Evolutionary conservation across 2,329 filamentous ascomycete genomes (phyloP), one percentile per base, ranked within the genome.

Genomic region (Aspergillus puulaauensis): DNA sequence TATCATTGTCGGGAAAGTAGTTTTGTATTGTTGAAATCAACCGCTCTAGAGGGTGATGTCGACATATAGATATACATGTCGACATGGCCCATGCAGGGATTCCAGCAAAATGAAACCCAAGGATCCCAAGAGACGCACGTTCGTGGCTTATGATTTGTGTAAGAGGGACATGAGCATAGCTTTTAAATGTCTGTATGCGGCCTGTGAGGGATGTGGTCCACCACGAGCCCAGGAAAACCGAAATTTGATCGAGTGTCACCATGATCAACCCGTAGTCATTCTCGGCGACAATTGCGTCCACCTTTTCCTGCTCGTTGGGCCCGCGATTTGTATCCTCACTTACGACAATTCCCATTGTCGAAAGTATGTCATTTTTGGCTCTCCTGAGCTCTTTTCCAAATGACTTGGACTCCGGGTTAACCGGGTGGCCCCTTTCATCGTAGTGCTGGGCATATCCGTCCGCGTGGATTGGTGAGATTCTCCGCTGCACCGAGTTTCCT

Each of bases 311-410:
- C 58, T 77, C 75, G 55, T 70, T 73, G 35, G 70, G 66, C n/a
- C 66, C 64, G 54, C 66, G 67, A 39, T 68, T 73, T 15, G 72
- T 69, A 61, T 76, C 70, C 59, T 77, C 73, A 53, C 75, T 77
- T 58, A 78, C 75, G 40, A 80, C 77, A 40, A 80, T 75, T 3
- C 79, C 79, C 71, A 80, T 79, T 8, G 76, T 79, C 21, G 76
- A 77, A 15, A 81, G 70, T 33, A 80, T 77, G 60, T 81, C 79
- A 70, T 82, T 82, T 60, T 81, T 79, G 1, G 79, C 79, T 65
- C 77, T 74, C 50, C 76, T 69, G 7, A 80, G 72, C 50, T 74
- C 71, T 41, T 73, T 72, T 9, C 72, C 73, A 27, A 75, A 65
- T 12, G 61, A 60, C 58, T 74, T 76, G 6, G 79, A 79, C 33